A percentile compares a stretch with the other conserved stretches of the same genome.
These are phyloP conservation scores for Geotrichum klebahnii DNA, from an alignment of 1,139 yeast genomes.

Conservation along the genomic window DNA sequence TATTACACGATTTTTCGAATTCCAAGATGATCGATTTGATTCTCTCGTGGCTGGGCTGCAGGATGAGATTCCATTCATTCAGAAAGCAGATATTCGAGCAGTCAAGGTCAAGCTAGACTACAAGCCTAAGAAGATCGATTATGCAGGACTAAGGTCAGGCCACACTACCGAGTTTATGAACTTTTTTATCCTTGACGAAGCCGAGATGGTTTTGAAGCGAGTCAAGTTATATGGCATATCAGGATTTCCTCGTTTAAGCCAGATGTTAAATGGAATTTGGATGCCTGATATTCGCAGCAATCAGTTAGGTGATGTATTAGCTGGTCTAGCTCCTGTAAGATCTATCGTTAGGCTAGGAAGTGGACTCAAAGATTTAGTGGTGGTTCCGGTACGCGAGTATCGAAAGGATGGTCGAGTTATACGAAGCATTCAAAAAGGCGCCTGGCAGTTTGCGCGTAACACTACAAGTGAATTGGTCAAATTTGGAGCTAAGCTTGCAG, in stretches of 20 bases:
- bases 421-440: constrained; percentile 72
- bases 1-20: constrained; percentile 70
- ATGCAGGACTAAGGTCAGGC: constrained; percentile 78
- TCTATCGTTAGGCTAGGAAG: constrained; percentile 74
- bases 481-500: constrained; percentile 79
- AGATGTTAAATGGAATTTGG: constrained; percentile 64
- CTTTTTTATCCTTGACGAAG: constrained; percentile 81
- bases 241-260: constrained; percentile 62
- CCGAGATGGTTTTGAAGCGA: constrained; percentile 60
- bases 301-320: constrained; percentile 72
- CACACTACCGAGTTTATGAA: constrained; percentile 83
- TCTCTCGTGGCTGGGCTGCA: constrained; percentile 44
- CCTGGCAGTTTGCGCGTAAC: constrained; percentile 68
- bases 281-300: constrained; percentile 77
- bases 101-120: constrained; percentile 74
- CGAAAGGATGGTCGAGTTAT: constrained; percentile 65
- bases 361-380: constrained; percentile 69
- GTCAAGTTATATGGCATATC: constrained; percentile 68
- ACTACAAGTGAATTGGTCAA: constrained; percentile 78
- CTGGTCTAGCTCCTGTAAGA: constrained; percentile 79
- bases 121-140: constrained; percentile 85
- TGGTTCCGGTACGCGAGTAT: constrained; percentile 71
- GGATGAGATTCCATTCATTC: constrained; percentile 63
- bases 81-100: constrained; percentile 60
- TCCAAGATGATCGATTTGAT: constrained; percentile 66